Evolutionary conservation across 2,329 filamentous ascomycete genomes (phyloP), one percentile per base, ranked within the genome.

Genomic region (Bipolaris sorokiniana): DNA sequence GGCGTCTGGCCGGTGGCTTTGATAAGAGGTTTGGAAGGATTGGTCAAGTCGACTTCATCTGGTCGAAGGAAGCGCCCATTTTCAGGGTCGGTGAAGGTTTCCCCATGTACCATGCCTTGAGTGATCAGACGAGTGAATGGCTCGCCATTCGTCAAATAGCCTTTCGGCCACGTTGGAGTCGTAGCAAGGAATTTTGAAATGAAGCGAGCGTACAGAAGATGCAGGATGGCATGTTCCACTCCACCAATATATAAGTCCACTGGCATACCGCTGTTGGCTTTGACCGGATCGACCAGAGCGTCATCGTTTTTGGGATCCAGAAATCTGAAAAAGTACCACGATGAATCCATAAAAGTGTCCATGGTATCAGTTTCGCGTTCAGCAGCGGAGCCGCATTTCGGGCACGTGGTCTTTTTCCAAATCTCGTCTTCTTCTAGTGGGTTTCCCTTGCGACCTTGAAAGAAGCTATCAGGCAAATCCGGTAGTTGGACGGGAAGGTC

Each of bases 331-430:
- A 88, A 96, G 76, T 97, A 97, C 92, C 92, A 97, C 51, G 92
- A 96, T 1, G 92, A 96, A 77, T 96, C 92, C 59, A 97, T 92
- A 77, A 97, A 97, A 0, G 92, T 97, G 75, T 97, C 92, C 92
- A 97, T 96, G 2, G 92, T 97, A 73, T 97, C 92, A 0, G 92
- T 96, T 63, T 97, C 92, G 62, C 92, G 85, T 72, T 87, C 89
- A 6, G 91, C 92, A 22, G 86, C 78, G 1, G 84, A 82, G 15
- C 83, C 79, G 68, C 92, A 97, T 65, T 85, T 85, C 5, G 92
- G 92, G 70, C 92, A 97, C 2, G 81, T 75, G 0, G 88, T 90
- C 66, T 92, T 86, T 44, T 91, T 82, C 87, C 91, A 97, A 7
- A 89, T 86, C 11, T 86, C 78, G 1, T 88, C 86, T 18, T 85